Base-by-base conservation (phyloP, 768 basidiomycete genomes). In the Mycena filopes region DNA sequence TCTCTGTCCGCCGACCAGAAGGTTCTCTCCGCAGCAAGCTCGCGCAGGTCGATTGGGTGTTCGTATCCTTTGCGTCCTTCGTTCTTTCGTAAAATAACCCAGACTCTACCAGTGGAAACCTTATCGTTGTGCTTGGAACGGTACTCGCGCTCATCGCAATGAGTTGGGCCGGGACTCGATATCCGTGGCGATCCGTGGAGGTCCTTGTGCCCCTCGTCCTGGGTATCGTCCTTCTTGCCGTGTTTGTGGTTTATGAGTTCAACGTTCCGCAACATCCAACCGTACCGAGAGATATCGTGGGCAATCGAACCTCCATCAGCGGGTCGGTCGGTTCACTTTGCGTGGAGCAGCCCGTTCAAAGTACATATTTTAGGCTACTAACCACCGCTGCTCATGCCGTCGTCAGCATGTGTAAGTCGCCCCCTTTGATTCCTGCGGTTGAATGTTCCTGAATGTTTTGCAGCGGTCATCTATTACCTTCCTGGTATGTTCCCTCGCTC, bases 201-300 rank as follows among this genome's bases (percentile, higher is more conserved):
- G 76, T 81, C 18, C 71, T 83, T 21, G 78, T 71, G 4, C 81
- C 82, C 0, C 73, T 84, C 20, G 69, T 81, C 46, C 28, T 81
- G 40, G 83, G 83, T 0, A 13, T 77, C 16, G 47, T 74, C 5
- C 70, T 76, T 15, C 55, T 83, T 11, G 58, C 62, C 18, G 67
- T 43, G 1, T 79, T 76, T 59, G 43, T 76, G 15, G 29, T 66
- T 25, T 71, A 75, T 58, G 78, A 81, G 63, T 49, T 40, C 11
- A 59, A 57, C 2, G 66, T 71, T 23, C 66, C 75, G 60, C 57
- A 21, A 28, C 49, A 59, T 50, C 66, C 66, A 28, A 55, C 62
- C 49, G 70, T 79, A 1, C 79, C 79, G 4, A 70, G 70, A 49
- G 68, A 71, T 23, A 58, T 79, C 12, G 62, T 81, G 51, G 62